Evolutionary conservation across 176 grass and related monocot species (phyloP).

Genomic region (Musa schizocarpa): DNA sequence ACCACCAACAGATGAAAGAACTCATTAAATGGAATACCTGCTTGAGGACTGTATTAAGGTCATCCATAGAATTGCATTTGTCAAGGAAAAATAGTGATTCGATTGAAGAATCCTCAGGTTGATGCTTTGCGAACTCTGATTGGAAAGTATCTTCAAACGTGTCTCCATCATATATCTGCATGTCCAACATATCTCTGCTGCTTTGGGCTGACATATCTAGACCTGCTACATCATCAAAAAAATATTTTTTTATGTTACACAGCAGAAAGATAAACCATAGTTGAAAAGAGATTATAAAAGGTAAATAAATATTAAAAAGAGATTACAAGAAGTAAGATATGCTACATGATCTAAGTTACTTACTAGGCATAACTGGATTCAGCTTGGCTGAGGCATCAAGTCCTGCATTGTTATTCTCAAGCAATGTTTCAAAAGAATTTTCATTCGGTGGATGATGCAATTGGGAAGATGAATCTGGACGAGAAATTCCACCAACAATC

Average conservation of each 20-base stretch:
- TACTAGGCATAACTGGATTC: not conserved
- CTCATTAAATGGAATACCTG: not conserved
- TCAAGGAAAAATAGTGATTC: not conserved
- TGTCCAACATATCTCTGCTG: not conserved
- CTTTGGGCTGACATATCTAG: not conserved
- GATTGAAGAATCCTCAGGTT: not conserved
- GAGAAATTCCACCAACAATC: not conserved
- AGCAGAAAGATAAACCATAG: not conserved
- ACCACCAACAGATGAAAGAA: too few species aligned
- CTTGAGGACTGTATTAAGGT: not conserved
- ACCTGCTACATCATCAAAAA: not conserved
- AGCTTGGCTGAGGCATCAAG: not conserved
- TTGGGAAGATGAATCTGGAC: conserved; percentile 1
- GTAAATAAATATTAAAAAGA: not conserved
- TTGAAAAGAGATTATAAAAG: not conserved
- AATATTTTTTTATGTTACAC: not conserved
- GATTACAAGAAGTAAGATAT: not conserved
- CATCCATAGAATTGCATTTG: not conserved
- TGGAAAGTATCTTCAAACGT: not conserved
- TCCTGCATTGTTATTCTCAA: not conserved
- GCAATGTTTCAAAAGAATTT: not conserved
- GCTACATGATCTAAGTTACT: not conserved
- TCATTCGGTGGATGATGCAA: not conserved
- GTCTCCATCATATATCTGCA: not conserved
- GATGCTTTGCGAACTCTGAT: not conserved